These are phyloP conservation scores for Stenogyne calaminthoides DNA, from an alignment of 305 asterid genomes.

Conservation along the genomic window DNA sequence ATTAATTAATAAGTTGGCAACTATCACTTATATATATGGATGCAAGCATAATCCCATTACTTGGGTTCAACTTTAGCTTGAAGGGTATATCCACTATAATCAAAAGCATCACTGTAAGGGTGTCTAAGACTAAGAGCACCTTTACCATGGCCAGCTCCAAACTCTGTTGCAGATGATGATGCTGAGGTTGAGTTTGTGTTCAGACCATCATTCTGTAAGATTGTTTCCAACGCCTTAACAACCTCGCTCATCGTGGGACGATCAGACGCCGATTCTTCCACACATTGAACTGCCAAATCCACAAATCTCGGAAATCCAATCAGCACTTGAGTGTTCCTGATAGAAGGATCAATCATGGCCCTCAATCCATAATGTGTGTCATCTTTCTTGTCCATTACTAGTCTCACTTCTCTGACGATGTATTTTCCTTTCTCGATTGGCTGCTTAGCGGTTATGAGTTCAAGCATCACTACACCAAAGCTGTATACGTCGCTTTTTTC, in stretches of 20 bases:
- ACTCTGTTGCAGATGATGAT: constrained; percentile 78
- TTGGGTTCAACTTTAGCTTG: constrained; percentile 78
- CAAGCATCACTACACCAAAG: constrained; percentile 95
- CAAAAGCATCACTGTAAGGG: constrained; percentile 70
- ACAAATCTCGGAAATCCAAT: constrained; percentile 65
- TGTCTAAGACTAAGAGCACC: constrained; percentile 41
- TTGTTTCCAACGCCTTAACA: constrained; percentile 68
- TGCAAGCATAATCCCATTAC: constrained; percentile 29
- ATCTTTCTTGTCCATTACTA: constrained; percentile 53
- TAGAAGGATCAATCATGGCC: constrained; percentile 64
- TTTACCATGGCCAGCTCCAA: constrained; percentile 48
- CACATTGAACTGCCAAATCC: constrained; percentile 87
- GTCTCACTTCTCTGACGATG: constrained; percentile 72
- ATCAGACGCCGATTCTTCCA: constrained; percentile 83
- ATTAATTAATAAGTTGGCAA: neutral
- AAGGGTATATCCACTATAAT: constrained; percentile 70
- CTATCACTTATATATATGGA: neutral
- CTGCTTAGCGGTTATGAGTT: constrained; percentile 73
- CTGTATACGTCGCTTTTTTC: constrained; percentile 94
- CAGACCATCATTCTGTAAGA: constrained; percentile 72
- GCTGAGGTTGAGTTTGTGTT: constrained; percentile 76
- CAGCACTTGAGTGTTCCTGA: constrained; percentile 49
- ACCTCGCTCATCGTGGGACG: constrained; percentile 91
- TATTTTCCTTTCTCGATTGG: constrained; percentile 91
- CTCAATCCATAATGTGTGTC: constrained; percentile 61